Conservation (phyloP, 208 protist species). For the Leishmania guyanensis region DNA sequence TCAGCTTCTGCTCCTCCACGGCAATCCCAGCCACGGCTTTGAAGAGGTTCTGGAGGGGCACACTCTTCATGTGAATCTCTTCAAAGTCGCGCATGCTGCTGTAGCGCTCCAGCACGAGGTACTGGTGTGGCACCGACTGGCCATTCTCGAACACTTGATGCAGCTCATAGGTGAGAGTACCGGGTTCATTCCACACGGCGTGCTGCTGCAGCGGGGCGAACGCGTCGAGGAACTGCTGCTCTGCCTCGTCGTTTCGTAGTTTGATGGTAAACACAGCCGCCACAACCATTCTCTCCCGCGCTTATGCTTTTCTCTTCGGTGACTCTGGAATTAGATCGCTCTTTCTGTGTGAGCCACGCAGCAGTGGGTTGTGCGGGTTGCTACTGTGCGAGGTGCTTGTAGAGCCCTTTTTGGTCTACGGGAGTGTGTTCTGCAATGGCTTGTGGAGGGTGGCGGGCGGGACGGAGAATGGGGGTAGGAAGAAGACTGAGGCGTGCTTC, state of each 20-base stretch:
- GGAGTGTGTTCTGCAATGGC: background rate
- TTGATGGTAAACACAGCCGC: slow-evolving; percentile 53
- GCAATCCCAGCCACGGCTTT: slow-evolving; percentile 26
- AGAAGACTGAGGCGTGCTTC: background rate
- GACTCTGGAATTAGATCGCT: background rate
- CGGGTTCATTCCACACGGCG: slow-evolving; percentile 53
- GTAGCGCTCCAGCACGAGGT: slow-evolving; percentile 69
- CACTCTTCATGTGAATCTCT: slow-evolving; percentile 53
- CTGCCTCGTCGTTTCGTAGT: slow-evolving; percentile 39
- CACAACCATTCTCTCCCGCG: slow-evolving; percentile 49
- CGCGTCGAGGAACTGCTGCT: slow-evolving; percentile 37
- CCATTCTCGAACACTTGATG: slow-evolving; percentile 47
- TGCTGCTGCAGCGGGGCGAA: slow-evolving; percentile 54
- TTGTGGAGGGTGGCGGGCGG: background rate
- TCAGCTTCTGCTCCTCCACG: slow-evolving; percentile 33
- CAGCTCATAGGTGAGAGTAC: slow-evolving; percentile 72
- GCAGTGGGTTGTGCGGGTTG: background rate
- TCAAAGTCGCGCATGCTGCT: slow-evolving; percentile 33
- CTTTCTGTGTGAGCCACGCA: background rate
- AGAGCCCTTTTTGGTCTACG: background rate
- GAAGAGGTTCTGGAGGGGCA: slow-evolving; percentile 39
- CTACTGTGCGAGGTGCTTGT: background rate
- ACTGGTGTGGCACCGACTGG: slow-evolving; percentile 33
- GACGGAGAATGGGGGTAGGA: background rate
- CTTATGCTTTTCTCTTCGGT: background rate